Conservation (phyloP, 345 rosid genomes). For the Lepidium sativum region DNA sequence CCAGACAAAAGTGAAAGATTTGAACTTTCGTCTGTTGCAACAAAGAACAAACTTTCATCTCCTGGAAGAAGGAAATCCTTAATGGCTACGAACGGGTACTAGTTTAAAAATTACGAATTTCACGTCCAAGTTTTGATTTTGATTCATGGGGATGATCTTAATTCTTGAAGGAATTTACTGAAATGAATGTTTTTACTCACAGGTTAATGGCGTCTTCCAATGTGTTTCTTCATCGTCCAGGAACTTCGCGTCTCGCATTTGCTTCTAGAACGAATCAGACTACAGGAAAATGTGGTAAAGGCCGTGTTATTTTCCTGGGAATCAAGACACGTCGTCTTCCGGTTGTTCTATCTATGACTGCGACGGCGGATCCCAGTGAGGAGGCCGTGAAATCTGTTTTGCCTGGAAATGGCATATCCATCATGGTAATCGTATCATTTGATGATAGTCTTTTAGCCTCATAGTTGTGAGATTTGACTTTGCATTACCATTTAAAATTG, state of each 20-base stretch:
- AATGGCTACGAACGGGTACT: constrained; percentile 27
- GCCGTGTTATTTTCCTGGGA: constrained; percentile 3
- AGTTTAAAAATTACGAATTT: neutral
- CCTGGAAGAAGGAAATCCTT: too few relatives aligned
- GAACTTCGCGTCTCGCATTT: constrained; percentile 7
- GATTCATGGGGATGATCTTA: neutral
- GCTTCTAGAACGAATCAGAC: constrained; percentile 12
- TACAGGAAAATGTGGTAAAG: neutral
- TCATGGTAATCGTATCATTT: constrained; percentile 33
- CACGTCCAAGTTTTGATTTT: neutral
- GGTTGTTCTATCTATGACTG: constrained; percentile 28
- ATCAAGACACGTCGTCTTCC: constrained; percentile 12
- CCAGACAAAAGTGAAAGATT: too few relatives aligned
- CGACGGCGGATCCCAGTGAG: constrained; percentile 19
- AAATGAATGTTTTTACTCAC: neutral
- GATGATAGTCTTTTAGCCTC: neutral
- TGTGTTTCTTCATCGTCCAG: constrained; percentile 15
- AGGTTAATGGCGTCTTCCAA: constrained; percentile 27
- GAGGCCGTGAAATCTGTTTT: constrained; percentile 18
- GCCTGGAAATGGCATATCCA: constrained; percentile 27
- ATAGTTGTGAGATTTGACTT: neutral
- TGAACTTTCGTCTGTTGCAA: too few relatives aligned
- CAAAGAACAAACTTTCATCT: too few relatives aligned
- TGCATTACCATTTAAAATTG: neutral
- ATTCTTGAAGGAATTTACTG: neutral